A percentile compares a stretch with the other conserved stretches of the same genome.
Evolutionary conservation across 1,139 yeast species (phyloP).

Genomic region (Taphrina sp.): DNA sequence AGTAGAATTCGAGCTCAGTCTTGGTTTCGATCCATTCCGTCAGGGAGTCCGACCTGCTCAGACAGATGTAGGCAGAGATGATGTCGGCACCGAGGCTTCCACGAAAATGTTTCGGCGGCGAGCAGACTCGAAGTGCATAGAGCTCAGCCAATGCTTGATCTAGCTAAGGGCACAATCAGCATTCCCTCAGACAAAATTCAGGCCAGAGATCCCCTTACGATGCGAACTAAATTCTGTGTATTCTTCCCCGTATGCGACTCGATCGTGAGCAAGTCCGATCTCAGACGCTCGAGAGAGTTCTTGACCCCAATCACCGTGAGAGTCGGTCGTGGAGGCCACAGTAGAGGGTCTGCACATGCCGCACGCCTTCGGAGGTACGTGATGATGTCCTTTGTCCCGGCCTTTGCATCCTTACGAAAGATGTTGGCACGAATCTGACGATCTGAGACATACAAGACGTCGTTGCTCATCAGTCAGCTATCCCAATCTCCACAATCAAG

Average conservation of each 20-base stretch:
- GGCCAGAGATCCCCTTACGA: background rate
- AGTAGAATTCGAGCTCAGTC: constrained; percentile 13
- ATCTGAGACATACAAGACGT: no score
- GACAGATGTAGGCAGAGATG: constrained; percentile 16
- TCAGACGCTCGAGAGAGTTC: constrained; percentile 12
- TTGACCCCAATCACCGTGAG: constrained; percentile 26
- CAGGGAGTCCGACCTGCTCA: constrained; percentile 5
- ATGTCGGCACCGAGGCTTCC: constrained; percentile 17
- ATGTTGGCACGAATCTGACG: constrained; percentile 3
- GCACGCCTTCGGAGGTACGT: constrained; percentile 12
- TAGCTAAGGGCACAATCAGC: background rate
- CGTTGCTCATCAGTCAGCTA: no score
- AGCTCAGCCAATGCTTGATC: constrained; percentile 24
- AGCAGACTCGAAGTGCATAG: constrained; percentile 7
- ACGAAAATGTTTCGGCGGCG: constrained; percentile 19
- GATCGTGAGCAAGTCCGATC: constrained; percentile 14
- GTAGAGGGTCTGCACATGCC: constrained; percentile 7
- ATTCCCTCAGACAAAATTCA: background rate
- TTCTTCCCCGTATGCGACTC: constrained; percentile 7
- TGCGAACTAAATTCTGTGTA: background rate
- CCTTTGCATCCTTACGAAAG: constrained; percentile 19
- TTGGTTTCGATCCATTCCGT: constrained; percentile 5
- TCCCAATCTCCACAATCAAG: no score
- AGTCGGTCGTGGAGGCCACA: constrained; percentile 25
- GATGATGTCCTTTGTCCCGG: constrained; percentile 16